These are phyloP conservation scores for Rhodotorula graminis DNA, from an alignment of 768 basidiomycete genomes.

Conservation along the genomic window DNA sequence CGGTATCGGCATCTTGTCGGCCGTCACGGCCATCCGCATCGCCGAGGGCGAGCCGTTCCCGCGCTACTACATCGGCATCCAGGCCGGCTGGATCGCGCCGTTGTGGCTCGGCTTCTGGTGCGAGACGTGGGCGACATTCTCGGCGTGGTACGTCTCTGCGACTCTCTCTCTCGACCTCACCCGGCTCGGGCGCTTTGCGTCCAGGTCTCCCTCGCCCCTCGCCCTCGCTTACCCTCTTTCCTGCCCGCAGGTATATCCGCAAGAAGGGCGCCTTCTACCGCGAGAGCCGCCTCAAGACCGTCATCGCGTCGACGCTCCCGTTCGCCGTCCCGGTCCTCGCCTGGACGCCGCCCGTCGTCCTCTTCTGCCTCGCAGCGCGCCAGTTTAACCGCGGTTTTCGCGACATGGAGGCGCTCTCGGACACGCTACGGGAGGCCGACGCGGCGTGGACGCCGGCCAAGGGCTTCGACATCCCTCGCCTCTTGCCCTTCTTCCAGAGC, in stretches of 20 bases:
- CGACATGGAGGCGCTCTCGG: background rate
- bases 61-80: background rate
- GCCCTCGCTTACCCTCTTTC: too few relatives aligned
- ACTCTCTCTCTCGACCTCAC: too few relatives aligned
- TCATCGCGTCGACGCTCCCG: constrained; percentile 8
- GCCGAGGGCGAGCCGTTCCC: background rate
- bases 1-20: background rate
- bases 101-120: background rate
- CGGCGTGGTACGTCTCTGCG: constrained; percentile 11
- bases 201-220: too few relatives aligned
- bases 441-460: constrained; percentile 1
- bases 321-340: constrained; percentile 9
- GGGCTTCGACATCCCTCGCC: constrained; percentile 9
- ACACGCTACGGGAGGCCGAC: background rate
- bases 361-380: background rate
- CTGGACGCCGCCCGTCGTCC: constrained; percentile 6
- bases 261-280: constrained; percentile 22
- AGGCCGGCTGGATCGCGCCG: background rate
- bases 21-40: constrained; percentile 10
- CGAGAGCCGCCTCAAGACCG: constrained; percentile 9
- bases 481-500: background rate
- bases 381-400: constrained; percentile 8
- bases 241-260: constrained; percentile 20
- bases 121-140: constrained; percentile 3
- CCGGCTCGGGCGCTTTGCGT: too few relatives aligned